Base-by-base conservation (phyloP, 2,329 filamentous ascomycete species). In the Cytospora mali region DNA sequence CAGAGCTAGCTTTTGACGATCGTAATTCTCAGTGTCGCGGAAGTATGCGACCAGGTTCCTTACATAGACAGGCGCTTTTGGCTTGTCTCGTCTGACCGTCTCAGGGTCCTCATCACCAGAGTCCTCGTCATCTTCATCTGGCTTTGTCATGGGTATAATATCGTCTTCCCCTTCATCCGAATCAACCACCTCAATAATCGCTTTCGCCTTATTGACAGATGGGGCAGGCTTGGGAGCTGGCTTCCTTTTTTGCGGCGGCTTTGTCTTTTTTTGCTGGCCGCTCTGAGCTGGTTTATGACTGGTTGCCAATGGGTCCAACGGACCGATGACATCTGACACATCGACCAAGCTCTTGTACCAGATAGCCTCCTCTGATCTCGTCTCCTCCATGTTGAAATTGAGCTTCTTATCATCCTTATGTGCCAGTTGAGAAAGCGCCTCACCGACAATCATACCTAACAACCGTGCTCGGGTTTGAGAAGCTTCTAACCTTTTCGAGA, bases 61-160 rank as follows among this genome's bases (percentile, higher is more conserved):
- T 64, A 97, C 89, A 70, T 98, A 98, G 1, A 99, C 93, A 1
- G 95, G 95, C 0, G 92, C 85, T 62, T 85, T 90, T 25, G 89
- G 85, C 69, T 95, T 97, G 74, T 95, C 88, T 16, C 93, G 85
- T 62, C 90, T 88, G 54, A 98, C 84, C 21, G 97, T 79, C 0
- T 93, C 96, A 6, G 95, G 89, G 69, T 99, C n/a, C n/a, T n/a
- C 96, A 42, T 97, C 93, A 62, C 97, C 93, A 0, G 92, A 94
- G 72, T 99, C 95, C 72, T 96, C 92, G 0, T 87, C 84, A 68
- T 99, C 95, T 1, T 91, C 93, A 70, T 92, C 91, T 0, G 92
- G 92, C 73, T 97, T 97, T 16, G 85, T 84, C 69, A 97, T 97
- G 0, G 91, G 85, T 2, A 86, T 79, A 1, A 98, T 79, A 64